Percentiles rank a stretch among this genome's conserved stretches.
phyloP scores from a whole-genome alignment of 2,329 filamentous ascomycete species.

The Epichloe hybrida region DNA sequence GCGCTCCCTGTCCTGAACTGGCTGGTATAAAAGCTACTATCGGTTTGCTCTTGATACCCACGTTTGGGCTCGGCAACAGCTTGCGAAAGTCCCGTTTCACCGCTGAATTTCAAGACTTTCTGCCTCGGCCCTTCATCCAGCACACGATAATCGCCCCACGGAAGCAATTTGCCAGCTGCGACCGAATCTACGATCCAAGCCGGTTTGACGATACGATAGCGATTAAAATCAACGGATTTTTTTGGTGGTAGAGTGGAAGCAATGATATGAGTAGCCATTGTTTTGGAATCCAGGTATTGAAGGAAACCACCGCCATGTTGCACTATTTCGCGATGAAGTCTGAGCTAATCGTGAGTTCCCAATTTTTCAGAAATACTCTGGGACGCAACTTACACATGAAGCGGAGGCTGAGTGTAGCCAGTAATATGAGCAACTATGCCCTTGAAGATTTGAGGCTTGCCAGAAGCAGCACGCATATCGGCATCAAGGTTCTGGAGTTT shows the following conservation, averaged over 20 bases:
- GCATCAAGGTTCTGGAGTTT: conserved; percentile 92
- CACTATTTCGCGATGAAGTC: conserved; percentile 73
- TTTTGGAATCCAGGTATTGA: conserved; percentile 91
- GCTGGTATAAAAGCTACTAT: conserved; percentile 68
- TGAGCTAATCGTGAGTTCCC: conserved; percentile 13
- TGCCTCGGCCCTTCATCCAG: conserved; percentile 75
- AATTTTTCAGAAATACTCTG: background rate
- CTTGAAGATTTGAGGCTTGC: conserved; percentile 76
- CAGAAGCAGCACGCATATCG: conserved; percentile 54
- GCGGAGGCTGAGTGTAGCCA: conserved; percentile 87
- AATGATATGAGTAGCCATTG: conserved; percentile 89
- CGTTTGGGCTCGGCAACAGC: conserved; percentile 39
- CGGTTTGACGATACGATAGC: conserved; percentile 86
- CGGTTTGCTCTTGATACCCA: conserved; percentile 70
- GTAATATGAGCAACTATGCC: conserved; percentile 85
- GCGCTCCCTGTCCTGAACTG: conserved; percentile 42
- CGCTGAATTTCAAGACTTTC: conserved; percentile 53
- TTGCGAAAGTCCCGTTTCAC: conserved; percentile 54
- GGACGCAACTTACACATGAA: conserved; percentile 48
- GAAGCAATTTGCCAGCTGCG: conserved; percentile 62
- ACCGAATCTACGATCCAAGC: conserved; percentile 91
- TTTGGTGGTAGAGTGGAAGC: conserved; percentile 83
- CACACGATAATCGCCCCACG: conserved; percentile 77
- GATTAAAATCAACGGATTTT: conserved; percentile 82
- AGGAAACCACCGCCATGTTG: conserved; percentile 88